Evolutionary conservation across 2,329 filamentous ascomycete species (phyloP).

Genomic region (Trichophyton schoenleinii): DNA sequence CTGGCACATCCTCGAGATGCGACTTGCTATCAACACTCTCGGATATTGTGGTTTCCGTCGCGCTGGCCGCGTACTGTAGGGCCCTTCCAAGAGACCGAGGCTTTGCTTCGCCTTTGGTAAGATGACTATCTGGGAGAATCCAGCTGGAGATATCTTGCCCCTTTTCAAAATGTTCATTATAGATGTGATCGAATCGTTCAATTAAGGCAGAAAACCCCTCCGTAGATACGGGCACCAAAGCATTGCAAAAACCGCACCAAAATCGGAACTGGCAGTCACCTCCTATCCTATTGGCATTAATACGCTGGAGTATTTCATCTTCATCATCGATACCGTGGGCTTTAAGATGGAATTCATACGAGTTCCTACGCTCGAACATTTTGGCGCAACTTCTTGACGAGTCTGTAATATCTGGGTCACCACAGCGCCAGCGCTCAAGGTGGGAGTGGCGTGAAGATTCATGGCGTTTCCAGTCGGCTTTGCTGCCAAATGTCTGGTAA

Average conservation of each 20-base stretch:
- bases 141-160: slow-evolving; percentile 25
- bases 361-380: slow-evolving; percentile 46
- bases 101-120: slow-evolving; percentile 13
- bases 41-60: neutral
- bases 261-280: slow-evolving; percentile 53
- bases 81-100: neutral
- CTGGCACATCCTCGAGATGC: neutral
- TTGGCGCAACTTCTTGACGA: slow-evolving; percentile 39
- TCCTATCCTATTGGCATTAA: slow-evolving; percentile 49
- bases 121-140: slow-evolving; percentile 20
- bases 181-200: slow-evolving; percentile 60
- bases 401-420: slow-evolving; percentile 25
- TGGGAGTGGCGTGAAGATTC: slow-evolving; percentile 69
- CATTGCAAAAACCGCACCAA: slow-evolving; percentile 77
- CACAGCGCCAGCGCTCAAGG: slow-evolving; percentile 60
- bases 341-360: slow-evolving; percentile 51
- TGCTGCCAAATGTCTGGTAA: slow-evolving; percentile 68
- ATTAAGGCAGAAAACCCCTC: slow-evolving; percentile 46
- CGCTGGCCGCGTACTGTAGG: neutral
- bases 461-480: slow-evolving; percentile 89
- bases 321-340: slow-evolving; percentile 34
- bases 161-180: slow-evolving; percentile 39
- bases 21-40: neutral
- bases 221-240: slow-evolving; percentile 41
- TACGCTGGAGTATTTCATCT: slow-evolving; percentile 19